Conservation (phyloP, 2,329 filamentous ascomycete species). For the Fusarium duplospermum region DNA sequence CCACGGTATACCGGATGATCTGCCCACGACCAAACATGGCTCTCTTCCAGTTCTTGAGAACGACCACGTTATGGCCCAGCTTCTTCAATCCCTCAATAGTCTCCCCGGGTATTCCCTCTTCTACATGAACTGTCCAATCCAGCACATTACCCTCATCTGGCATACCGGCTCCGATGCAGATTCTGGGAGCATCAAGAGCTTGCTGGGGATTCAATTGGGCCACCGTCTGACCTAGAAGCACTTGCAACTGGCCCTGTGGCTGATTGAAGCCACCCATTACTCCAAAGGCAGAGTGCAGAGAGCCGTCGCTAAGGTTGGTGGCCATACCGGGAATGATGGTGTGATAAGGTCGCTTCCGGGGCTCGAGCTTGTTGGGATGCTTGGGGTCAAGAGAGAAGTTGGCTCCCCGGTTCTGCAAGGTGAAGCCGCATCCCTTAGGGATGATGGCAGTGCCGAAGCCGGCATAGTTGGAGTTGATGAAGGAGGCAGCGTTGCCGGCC, state of each 20-base stretch:
- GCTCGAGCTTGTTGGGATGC: slow-evolving; percentile 85
- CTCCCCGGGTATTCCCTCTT: slow-evolving; percentile 81
- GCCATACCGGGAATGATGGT: slow-evolving; percentile 96
- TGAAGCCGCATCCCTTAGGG: slow-evolving; percentile 88
- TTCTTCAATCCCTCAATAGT: slow-evolving; percentile 74
- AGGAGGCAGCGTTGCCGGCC: slow-evolving; percentile 89
- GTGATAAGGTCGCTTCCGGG: slow-evolving; percentile 91
- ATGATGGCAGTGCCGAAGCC: slow-evolving; percentile 91
- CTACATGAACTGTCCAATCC: slow-evolving; percentile 77
- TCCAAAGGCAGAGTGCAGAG: slow-evolving; percentile 86
- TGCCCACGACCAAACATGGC: slow-evolving; percentile 87
- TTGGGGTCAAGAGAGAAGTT: slow-evolving; percentile 79
- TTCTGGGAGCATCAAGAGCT: slow-evolving; percentile 89
- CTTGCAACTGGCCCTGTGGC: slow-evolving; percentile 95
- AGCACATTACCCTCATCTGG: slow-evolving; percentile 68
- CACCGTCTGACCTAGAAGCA: slow-evolving; percentile 87
- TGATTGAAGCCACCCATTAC: slow-evolving; percentile 99
- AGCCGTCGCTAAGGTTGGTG: slow-evolving; percentile 79
- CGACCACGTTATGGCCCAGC: slow-evolving; percentile 79
- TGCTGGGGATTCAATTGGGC: slow-evolving; percentile 87
- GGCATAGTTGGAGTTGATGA: slow-evolving; percentile 95
- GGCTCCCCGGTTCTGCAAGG: slow-evolving; percentile 90
- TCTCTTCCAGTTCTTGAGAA: slow-evolving; percentile 74
- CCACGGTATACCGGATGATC: slow-evolving; percentile 81
- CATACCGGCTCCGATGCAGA: slow-evolving; percentile 85